phyloP scores from a whole-genome alignment of 2,329 filamentous ascomycete genomes.

The Penicillium italicum region DNA sequence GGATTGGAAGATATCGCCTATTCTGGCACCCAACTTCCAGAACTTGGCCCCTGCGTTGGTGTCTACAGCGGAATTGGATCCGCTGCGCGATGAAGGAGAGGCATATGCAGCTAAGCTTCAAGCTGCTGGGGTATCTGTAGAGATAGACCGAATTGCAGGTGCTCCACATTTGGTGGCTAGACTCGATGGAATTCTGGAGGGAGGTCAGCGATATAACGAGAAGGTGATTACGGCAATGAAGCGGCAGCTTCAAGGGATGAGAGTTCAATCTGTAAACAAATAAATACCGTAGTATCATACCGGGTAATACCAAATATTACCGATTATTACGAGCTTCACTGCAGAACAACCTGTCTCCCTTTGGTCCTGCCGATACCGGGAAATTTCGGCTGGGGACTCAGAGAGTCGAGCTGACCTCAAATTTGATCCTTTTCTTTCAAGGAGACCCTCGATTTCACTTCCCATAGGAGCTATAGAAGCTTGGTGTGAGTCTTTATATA shows the following conservation, averaged over 20 bases:
- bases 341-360: not conserved
- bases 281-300: slow-evolving; percentile 11
- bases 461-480: slow-evolving; percentile 1
- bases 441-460: not conserved
- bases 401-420: slow-evolving; percentile 11
- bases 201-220: slow-evolving; percentile 27
- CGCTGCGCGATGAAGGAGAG: slow-evolving; percentile 43
- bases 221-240: slow-evolving; percentile 30
- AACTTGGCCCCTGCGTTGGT: slow-evolving; percentile 40
- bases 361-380: slow-evolving; percentile 26
- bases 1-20: slow-evolving; percentile 45
- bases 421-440: slow-evolving; percentile 14
- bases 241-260: slow-evolving; percentile 22
- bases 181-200: slow-evolving; percentile 33
- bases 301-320: slow-evolving; percentile 5
- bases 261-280: slow-evolving; percentile 2
- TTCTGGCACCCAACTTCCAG: slow-evolving; percentile 35
- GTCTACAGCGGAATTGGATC: slow-evolving; percentile 42
- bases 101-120: slow-evolving; percentile 39
- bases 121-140: slow-evolving; percentile 34
- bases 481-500: slow-evolving; percentile 1
- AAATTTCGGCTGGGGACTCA: slow-evolving; percentile 23
- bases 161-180: slow-evolving; percentile 34
- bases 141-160: slow-evolving; percentile 30
- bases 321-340: slow-evolving; percentile 3